A percentile compares a stretch with the other conserved stretches of the same genome.
Evolutionary conservation across 345 rosid genomes (phyloP).

Genomic region (Balakata baccata): DNA sequence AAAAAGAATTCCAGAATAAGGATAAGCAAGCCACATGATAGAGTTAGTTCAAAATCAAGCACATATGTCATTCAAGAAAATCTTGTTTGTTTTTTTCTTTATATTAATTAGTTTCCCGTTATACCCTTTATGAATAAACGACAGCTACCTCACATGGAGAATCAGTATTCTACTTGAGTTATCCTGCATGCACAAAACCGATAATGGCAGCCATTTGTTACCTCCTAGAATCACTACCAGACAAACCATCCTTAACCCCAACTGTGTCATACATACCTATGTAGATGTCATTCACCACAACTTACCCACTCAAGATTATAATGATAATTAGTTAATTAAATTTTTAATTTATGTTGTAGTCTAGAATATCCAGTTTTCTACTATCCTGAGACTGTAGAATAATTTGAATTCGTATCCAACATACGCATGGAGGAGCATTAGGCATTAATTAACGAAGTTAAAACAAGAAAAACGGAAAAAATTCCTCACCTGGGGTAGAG

Average conservation of each 20-base stretch:
- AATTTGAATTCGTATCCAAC: no score
- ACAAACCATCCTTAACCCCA: slow-evolving; percentile 4
- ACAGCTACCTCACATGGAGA: slow-evolving; percentile 37
- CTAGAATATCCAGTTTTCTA: no score
- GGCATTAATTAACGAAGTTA: no score
- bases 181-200: slow-evolving; percentile 26
- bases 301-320: neutral
- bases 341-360: no score
- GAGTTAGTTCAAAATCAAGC: neutral
- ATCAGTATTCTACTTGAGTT: neutral
- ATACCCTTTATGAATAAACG: slow-evolving; percentile 16
- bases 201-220: slow-evolving; percentile 21
- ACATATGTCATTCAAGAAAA: neutral
- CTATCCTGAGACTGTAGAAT: no score
- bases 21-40: neutral
- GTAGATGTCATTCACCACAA: neutral
- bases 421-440: no score
- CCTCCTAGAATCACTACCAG: slow-evolving; percentile 14
- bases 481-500: slow-evolving; percentile 70
- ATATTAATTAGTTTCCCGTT: neutral
- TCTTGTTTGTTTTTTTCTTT: neutral
- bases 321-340: neutral
- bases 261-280: neutral
- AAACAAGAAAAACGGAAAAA: neutral
- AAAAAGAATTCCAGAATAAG: neutral